These are phyloP conservation scores for Leccinum subgranulosum DNA, from an alignment of 768 basidiomycete species.

Conservation along the genomic window DNA sequence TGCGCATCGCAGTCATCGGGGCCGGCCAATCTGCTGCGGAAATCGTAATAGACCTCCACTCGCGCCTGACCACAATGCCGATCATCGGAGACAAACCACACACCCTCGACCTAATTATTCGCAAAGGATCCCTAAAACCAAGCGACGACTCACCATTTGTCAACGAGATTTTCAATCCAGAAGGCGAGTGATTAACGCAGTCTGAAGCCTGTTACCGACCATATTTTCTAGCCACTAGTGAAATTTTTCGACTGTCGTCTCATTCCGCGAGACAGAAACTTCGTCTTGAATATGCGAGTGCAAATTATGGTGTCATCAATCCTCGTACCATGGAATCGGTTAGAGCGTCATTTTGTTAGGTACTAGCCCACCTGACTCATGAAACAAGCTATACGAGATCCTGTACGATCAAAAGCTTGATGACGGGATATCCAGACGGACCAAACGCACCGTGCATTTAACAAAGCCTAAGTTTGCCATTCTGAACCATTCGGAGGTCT, in stretches of 20 bases:
- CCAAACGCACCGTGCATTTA: slow-evolving; percentile 8
- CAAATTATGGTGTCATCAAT: slow-evolving; percentile 56
- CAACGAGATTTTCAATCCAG: slow-evolving; percentile 55
- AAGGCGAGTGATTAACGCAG: slow-evolving; percentile 27
- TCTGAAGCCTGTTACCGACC: background rate
- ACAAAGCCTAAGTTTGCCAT: slow-evolving; percentile 34
- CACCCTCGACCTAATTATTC: slow-evolving; percentile 48
- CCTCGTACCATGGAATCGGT: slow-evolving; percentile 43
- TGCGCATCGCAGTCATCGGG: slow-evolving; percentile 45
- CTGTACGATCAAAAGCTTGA: slow-evolving; percentile 51
- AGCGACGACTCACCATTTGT: slow-evolving; percentile 53
- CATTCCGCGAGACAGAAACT: slow-evolving; percentile 34
- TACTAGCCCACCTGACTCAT: background rate
- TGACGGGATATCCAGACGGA: slow-evolving; percentile 38
- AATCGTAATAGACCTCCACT: slow-evolving; percentile 43
- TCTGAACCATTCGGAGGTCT: slow-evolving; percentile 35
- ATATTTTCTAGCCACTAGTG: slow-evolving; percentile 36
- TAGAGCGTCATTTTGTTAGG: slow-evolving; percentile 9
- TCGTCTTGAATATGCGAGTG: slow-evolving; percentile 43
- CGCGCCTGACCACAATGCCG: slow-evolving; percentile 35
- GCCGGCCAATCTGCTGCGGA: slow-evolving; percentile 50
- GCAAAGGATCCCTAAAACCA: slow-evolving; percentile 47
- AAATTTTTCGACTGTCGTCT: slow-evolving; percentile 37
- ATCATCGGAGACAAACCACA: slow-evolving; percentile 28
- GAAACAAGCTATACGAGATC: slow-evolving; percentile 43